phyloP scores from a whole-genome alignment of 2,329 filamentous ascomycete genomes.

The Pyrenochaeta sp. region DNA sequence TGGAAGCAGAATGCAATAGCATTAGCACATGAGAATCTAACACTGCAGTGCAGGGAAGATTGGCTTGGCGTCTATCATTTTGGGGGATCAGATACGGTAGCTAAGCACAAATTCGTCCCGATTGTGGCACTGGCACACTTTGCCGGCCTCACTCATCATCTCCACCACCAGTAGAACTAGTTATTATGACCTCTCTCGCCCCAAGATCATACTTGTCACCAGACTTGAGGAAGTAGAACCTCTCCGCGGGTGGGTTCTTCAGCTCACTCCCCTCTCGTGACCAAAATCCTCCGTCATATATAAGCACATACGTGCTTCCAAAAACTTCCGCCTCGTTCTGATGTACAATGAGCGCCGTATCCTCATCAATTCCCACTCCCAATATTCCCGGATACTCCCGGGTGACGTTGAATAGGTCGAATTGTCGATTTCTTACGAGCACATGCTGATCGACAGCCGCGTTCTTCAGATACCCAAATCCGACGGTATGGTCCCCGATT shows the following conservation, averaged over 20 bases:
- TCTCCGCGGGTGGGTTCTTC: conserved; percentile 19
- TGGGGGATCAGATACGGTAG: too few relatives aligned
- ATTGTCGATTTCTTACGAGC: conserved; percentile 35
- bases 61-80: too few relatives aligned
- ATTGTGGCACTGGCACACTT: background rate
- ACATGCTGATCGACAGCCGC: conserved; percentile 38
- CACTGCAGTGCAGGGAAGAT: too few relatives aligned
- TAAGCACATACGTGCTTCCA: conserved; percentile 35
- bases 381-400: conserved; percentile 28
- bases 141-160: background rate
- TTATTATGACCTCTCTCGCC: conserved; percentile 20
- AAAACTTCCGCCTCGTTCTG: conserved; percentile 34
- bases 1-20: too few relatives aligned
- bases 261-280: conserved; percentile 32
- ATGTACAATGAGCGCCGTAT: conserved; percentile 33
- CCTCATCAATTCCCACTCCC: conserved; percentile 35
- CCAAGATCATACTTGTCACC: conserved; percentile 32
- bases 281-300: conserved; percentile 38
- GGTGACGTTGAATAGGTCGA: conserved; percentile 36
- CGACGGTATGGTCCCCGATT: conserved; percentile 32
- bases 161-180: background rate
- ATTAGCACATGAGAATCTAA: too few relatives aligned
- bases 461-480: conserved; percentile 38
- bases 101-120: background rate
- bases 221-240: conserved; percentile 33